phyloP scores from a whole-genome alignment of 225 moss, liverwort and hornwort genomes.

The Pleurozium schreberi region DNA sequence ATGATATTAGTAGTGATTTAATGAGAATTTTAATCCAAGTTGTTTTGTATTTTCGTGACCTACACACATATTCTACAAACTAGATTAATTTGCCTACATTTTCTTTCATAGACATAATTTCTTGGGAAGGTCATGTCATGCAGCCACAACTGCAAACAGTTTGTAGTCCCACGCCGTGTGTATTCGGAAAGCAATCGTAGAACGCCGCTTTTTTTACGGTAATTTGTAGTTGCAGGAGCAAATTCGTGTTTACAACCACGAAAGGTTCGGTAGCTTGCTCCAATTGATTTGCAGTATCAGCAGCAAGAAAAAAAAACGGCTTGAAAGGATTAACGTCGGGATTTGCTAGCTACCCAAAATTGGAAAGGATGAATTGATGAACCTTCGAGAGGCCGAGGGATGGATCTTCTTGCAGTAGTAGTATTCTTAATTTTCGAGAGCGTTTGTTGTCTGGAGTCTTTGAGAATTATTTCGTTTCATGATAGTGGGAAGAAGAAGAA shows the following conservation, averaged over 20 bases:
- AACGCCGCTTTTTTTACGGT: background rate
- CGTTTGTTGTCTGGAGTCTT: background rate
- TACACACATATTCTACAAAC: background rate
- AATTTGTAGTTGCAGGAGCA: background rate
- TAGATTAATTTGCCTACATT: background rate
- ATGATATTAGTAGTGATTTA: background rate
- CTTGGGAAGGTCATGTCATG: too few species aligned
- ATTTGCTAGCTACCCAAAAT: background rate
- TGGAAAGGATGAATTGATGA: background rate
- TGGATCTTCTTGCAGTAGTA: background rate
- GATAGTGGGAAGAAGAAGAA: background rate
- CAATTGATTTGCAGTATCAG: background rate
- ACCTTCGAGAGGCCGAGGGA: background rate
- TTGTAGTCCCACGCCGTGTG: background rate
- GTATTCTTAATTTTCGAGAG: background rate
- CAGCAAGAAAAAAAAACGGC: background rate
- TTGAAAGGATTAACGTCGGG: background rate
- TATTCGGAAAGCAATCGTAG: background rate
- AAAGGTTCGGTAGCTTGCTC: background rate
- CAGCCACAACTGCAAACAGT: background rate
- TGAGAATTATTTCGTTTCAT: background rate
- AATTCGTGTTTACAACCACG: too few species aligned
- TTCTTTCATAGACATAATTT: background rate
- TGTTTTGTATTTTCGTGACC: background rate
- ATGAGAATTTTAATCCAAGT: background rate